Conservation (phyloP, 257 asterid species). For the Solanum chmielewskii region DNA sequence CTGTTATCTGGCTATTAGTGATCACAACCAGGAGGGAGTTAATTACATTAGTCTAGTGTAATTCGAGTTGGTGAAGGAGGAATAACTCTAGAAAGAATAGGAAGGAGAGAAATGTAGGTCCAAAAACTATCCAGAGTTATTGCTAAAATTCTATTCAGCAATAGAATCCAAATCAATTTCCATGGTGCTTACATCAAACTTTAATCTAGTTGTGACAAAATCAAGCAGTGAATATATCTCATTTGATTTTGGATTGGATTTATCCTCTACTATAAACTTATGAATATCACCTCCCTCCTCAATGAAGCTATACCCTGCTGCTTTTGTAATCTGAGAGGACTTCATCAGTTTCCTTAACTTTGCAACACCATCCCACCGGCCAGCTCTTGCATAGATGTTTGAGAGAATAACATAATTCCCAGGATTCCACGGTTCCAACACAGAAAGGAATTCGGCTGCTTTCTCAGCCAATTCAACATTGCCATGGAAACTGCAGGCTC, state of each 20-base stretch:
- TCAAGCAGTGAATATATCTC: conserved; percentile 38
- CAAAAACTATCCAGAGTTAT: background rate
- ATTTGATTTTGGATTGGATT: conserved; percentile 37
- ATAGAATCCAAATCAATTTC: conserved; percentile 18
- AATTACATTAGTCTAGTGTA: background rate
- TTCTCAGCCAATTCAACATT: conserved; percentile 60
- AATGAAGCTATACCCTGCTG: conserved; percentile 76
- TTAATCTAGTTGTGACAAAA: conserved; percentile 34
- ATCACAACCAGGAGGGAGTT: background rate
- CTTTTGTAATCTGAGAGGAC: conserved; percentile 43
- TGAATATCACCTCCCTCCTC: conserved; percentile 71
- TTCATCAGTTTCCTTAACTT: conserved; percentile 66
- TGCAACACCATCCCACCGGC: conserved; percentile 63
- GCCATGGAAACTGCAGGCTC: conserved; percentile 79
- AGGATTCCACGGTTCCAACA: conserved; percentile 65
- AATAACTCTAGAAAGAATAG: background rate
- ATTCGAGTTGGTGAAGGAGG: background rate
- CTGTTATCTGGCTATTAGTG: background rate
- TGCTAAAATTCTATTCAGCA: conserved; percentile 5
- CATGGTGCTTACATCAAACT: conserved; percentile 1
- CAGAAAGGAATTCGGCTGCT: conserved; percentile 51
- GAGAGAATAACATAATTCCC: conserved; percentile 88
- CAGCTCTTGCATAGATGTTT: conserved; percentile 57
- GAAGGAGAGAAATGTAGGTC: background rate
- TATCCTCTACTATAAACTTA: conserved; percentile 70